Evolutionary conservation across 768 basidiomycete species (phyloP).

Genomic region (Hortiboletus flavorubellus): DNA sequence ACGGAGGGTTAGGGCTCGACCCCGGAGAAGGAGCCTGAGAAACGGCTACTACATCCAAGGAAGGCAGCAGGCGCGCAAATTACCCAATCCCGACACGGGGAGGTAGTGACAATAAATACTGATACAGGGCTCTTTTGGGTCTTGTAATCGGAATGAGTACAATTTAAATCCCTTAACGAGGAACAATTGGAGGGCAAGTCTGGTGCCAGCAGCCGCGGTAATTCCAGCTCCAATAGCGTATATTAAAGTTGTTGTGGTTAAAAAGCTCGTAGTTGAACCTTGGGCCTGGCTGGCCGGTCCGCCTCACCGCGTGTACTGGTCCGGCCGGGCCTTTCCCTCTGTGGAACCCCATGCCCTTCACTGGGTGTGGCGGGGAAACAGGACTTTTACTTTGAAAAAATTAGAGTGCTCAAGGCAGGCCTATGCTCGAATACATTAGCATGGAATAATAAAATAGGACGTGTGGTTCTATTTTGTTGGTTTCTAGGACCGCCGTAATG

Average conservation of each 20-base stretch:
- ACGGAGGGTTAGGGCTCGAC: slow-evolving; percentile 68
- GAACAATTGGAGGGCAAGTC: too few species aligned
- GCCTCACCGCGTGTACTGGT: slow-evolving; percentile 62
- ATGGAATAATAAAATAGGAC: slow-evolving; percentile 83
- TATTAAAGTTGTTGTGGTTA: too few species aligned
- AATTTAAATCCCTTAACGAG: too few species aligned
- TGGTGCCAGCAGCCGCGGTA: too few species aligned
- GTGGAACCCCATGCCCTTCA: slow-evolving; percentile 66
- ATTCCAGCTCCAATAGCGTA: too few species aligned
- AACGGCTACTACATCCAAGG: too few species aligned
- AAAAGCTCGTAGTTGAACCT: too few species aligned
- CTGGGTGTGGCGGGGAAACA: slow-evolving; percentile 69
- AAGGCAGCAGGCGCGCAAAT: slow-evolving; percentile 15
- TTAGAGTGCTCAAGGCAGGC: slow-evolving; percentile 83
- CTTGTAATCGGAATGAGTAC: too few species aligned
- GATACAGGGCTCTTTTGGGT: too few species aligned
- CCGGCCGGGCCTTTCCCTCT: slow-evolving; percentile 64
- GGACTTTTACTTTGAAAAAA: slow-evolving; percentile 81
- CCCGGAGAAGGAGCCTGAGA: slow-evolving; percentile 11
- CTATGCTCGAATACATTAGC: slow-evolving; percentile 74
- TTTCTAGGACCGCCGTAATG: slow-evolving; percentile 45
- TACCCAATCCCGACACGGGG: too few species aligned
- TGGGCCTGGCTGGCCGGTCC: slow-evolving; percentile 58
- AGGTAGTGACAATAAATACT: too few species aligned
- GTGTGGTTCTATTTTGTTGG: slow-evolving; percentile 80